Evolutionary conservation across 2,329 filamentous ascomycete genomes (phyloP), one percentile per base, ranked within the genome.

Genomic region (Waltergamsia citrina): DNA sequence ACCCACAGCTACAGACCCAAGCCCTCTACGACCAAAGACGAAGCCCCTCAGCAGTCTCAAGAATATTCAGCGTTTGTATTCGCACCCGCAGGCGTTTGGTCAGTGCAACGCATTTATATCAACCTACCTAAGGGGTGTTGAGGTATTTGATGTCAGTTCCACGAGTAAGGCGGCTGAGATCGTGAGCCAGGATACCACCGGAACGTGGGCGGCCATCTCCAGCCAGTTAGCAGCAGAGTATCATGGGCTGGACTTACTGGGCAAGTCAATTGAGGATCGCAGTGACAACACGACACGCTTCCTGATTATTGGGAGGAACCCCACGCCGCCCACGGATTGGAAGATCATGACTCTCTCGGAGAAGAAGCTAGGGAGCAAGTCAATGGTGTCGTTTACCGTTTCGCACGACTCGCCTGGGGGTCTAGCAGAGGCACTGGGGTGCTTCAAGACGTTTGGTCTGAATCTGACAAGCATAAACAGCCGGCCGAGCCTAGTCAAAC

Each of bases 391-490:
- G 1, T 95, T 96, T 57, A 90, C 81, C 3, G 75, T 95, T 33
- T 71, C 82, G 43, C 85, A 94, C 54, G 64, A 70, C 10, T 63
- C 71, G 19, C 83, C 87, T 0, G 92, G 90, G n/a, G 82, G 87
- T 9, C 63, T 96, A 41, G 87, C 87, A 4, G 75, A 85, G 45
- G 83, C 81, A 20, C 65, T 96, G 38, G 71, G 79, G 33, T 84
- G 85, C 36, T 96, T 96, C 60, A 78, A 78, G 42, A 65, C 63
- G 7, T 69, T 74, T 44, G 69, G 71, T 5, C 67, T 95, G 37
- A 94, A 95, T 53, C 62, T 96, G 44, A 95, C 88, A 20, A 90
- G 81, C 54, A 94, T 96, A 56, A 88, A 87, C 53, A 87, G 84
- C 43, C 63, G 90, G 42, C 90, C 90, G 5, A 87, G 84, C 47